phyloP scores from a whole-genome alignment of 257 asterid species.

The Solanum chiquidenum region DNA sequence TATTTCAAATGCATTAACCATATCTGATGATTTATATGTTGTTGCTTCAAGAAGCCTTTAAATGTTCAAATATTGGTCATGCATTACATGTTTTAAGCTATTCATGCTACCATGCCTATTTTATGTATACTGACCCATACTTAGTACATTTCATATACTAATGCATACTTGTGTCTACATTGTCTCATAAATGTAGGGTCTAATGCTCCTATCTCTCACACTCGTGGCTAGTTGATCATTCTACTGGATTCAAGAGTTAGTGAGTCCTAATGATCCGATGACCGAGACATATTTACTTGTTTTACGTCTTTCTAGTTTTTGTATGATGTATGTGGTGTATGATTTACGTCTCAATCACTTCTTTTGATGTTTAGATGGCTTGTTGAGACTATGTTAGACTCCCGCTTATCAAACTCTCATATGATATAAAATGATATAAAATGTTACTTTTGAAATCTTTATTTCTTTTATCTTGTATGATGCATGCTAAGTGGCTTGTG shows the following conservation, averaged over 20 bases:
- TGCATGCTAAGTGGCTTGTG: background rate
- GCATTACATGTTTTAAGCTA: too few relatives aligned
- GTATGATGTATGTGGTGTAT: background rate
- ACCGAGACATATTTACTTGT: background rate
- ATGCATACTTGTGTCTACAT: background rate
- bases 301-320: background rate
- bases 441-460: background rate
- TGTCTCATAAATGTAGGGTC: background rate
- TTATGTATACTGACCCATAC: background rate
- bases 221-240: background rate
- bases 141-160: background rate
- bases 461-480: background rate
- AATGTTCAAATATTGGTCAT: background rate
- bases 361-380: background rate
- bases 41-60: background rate
- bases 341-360: background rate
- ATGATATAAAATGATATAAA: background rate
- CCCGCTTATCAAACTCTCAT: background rate
- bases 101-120: background rate
- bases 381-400: too few relatives aligned
- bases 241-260: background rate
- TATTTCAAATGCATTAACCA: too few relatives aligned
- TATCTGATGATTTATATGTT: too few relatives aligned
- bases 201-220: background rate
- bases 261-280: background rate